Base-by-base conservation (phyloP, 2,329 filamentous ascomycete species). In the Aspergillus sp. region DNA sequence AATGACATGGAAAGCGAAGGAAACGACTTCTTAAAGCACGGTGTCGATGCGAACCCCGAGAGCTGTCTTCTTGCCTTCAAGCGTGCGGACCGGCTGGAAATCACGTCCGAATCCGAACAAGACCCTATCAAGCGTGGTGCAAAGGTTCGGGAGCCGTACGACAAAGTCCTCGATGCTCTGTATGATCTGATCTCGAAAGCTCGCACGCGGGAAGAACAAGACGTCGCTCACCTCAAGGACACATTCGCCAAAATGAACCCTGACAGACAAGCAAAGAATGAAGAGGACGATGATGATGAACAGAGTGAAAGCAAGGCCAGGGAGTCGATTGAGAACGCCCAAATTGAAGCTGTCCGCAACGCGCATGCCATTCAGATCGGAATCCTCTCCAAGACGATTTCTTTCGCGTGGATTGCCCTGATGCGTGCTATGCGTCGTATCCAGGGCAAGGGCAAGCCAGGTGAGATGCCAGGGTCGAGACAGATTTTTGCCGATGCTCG, bases 371-470 rank as follows among this genome's bases (percentile, higher is more conserved):
- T 82, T 4, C 90, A 96, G 65, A 85, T 87, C 31, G 85, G 88
- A 23, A 78, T 88, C 14, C 80, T 97, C 19, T 93, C 88, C 40
- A 87, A 88, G 62, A 93, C 90, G 1, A 87, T 99, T 50, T 96
- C 94, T 0, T 92, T 91, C 64, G 87, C 91, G 4, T 99, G 94
- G 94, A 95, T 97, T 65, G 91, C 91, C 14, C 79, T 97, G 54
- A 95, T 96, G 74, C 87, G 94, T 47, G 89, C 93, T 3, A 96
- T 96, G 84, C 89, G 94, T 52, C 89, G 94, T 49, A 87, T 97
- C 14, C 92, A 97, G 72, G 95, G 94, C 56, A 87, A 88, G 64
- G 85, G 85, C 45, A 81, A 81, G 55, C 91, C 92, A 58, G 87
- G 87, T 32, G 85, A 83, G 62, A 70, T 78, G 13, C 76, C 83